Evolutionary conservation across 441 rosid genomes (phyloP), one percentile per base, ranked within the genome.

Genomic region (Adansonia rubrostipa): DNA sequence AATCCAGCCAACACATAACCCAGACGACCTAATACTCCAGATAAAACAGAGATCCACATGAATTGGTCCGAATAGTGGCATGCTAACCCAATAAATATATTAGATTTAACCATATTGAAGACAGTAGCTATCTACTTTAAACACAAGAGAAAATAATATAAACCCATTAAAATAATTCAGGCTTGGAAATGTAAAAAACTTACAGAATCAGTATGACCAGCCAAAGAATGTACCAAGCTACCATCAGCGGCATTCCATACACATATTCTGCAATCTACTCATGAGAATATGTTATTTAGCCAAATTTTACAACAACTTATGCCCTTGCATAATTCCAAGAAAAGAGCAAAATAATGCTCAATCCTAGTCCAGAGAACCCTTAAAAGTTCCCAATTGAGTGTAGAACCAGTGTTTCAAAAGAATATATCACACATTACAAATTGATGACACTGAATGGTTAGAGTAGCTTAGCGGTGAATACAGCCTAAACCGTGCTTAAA

Each of bases 231-330:
- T 69, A 97, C 99, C 81, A 95, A 82, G 88, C 93, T 89, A 84
- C 99, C 98, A 86, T 97, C 98, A 81, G 96, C 88, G 40, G 98
- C 99, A 89, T 97, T 97, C 99, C 99, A 97, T 79, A 97, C 99
- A 66, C 99, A 97, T 81, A 97, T 95, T 88, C 99, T 91, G 91
- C 99, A 97, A 86, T 97, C 99, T 97, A 92, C 83, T 71, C 66
- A 78, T 50, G 28, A 78, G 20, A 28, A 77, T 15, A 75, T 42
- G 69, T 65, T 50, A 73, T 53, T 67, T 33, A 71, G 70, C 82
- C 75, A 79, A 72, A 77, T 10, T 50, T 33, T 79, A 47, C 70
- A 63, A 68, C 57, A 36, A 66, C 13, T 60, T 47, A 20, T 53
- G 71, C 75, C 9, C 3, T 33, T 15, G 62, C 11, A 74, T 48